Evolutionary conservation across 768 basidiomycete genomes (phyloP).

Genomic region (Lactifluus hygrophoroides): DNA sequence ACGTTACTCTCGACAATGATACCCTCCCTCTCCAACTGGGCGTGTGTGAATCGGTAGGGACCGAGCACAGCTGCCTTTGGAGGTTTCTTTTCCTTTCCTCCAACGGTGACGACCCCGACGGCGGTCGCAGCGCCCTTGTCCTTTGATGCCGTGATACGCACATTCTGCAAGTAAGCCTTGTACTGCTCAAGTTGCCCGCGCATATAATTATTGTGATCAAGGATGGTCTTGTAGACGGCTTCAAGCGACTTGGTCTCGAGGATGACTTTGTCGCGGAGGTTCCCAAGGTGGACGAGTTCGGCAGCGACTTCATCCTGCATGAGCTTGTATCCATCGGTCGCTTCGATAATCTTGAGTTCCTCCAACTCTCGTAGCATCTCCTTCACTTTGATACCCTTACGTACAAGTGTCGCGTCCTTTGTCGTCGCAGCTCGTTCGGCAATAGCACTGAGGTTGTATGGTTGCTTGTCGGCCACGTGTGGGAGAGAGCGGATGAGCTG

Average conservation of each 20-base stretch:
- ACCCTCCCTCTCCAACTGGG: constrained; percentile 97
- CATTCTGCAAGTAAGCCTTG: constrained; percentile 98
- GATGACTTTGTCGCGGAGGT: constrained; percentile 90
- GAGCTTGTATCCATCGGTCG: constrained; percentile 75
- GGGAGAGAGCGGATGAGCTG: constrained; percentile 95
- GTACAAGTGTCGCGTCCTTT: constrained; percentile 91
- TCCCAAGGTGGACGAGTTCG: constrained; percentile 93
- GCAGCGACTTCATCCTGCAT: constrained; percentile 97
- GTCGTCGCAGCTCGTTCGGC: constrained; percentile 96
- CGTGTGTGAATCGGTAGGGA: constrained; percentile 96
- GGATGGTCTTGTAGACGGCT: constrained; percentile 98
- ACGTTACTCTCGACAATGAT: constrained; percentile 99
- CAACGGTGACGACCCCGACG: constrained; percentile 91
- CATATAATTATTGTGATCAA: constrained; percentile 98
- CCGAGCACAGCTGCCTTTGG: constrained; percentile 80
- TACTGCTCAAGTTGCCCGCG: constrained; percentile 96
- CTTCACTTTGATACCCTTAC: constrained; percentile 98
- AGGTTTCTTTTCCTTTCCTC: constrained; percentile 95
- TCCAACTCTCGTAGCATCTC: constrained; percentile 97
- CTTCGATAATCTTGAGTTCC: constrained; percentile 79
- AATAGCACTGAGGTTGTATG: constrained; percentile 80
- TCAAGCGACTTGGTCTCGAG: constrained; percentile 89
- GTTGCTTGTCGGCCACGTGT: constrained; percentile 70
- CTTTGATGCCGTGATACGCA: constrained; percentile 80
- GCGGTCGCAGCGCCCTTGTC: constrained; percentile 83